Evolutionary conservation across 2,329 filamentous ascomycete genomes (phyloP).

Genomic region (Colletotrichum sp.): DNA sequence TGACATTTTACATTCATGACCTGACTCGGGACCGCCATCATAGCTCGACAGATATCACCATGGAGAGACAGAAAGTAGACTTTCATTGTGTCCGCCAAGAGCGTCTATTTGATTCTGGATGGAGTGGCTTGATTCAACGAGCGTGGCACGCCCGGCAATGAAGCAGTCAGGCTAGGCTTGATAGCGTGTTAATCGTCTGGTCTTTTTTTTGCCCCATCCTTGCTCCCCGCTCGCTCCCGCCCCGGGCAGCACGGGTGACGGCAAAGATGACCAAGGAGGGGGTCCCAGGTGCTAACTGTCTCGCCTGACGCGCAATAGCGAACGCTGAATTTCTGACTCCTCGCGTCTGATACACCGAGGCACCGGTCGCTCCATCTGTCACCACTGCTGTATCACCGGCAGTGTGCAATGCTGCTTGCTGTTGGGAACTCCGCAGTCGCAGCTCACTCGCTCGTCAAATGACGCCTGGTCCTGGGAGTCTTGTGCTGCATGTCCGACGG

Average conservation of each 20-base stretch:
- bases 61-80: not conserved
- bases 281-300: not conserved
- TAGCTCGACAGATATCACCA: not conserved
- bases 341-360: constrained; percentile 10
- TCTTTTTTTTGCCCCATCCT: not conserved
- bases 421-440: not conserved
- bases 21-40: not conserved
- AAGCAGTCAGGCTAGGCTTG: not conserved
- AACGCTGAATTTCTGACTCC: not conserved
- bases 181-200: not conserved
- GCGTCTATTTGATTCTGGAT: not conserved
- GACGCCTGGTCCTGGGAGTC: not conserved
- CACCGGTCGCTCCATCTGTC: constrained; percentile 12
- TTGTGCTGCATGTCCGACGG: not conserved
- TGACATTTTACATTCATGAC: not conserved
- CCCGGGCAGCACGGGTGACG: not conserved
- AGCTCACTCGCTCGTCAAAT: not conserved
- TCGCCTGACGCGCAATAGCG: not conserved
- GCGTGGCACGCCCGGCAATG: not conserved
- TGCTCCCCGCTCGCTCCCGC: not conserved
- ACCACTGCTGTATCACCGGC: constrained; percentile 7
- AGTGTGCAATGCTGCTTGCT: not conserved
- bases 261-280: not conserved
- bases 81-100: not conserved
- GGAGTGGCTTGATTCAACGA: not conserved